These are phyloP conservation scores for Paramicrosporidium saccamoebae DNA, from an alignment of 371 early-diverging fungal species.

Conservation along the genomic window DNA sequence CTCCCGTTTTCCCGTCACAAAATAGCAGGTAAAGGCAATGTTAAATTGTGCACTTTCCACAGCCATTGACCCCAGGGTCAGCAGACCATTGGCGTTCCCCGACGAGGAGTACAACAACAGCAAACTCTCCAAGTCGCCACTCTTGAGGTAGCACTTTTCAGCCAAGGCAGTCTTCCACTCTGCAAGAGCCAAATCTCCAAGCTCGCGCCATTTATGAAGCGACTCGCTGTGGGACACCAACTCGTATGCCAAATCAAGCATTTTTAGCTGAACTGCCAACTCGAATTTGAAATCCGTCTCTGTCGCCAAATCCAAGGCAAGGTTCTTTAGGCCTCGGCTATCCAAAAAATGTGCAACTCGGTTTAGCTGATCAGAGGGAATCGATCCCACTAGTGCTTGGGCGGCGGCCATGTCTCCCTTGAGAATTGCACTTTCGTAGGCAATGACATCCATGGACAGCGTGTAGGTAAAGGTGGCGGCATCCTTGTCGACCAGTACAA, in stretches of 20 bases:
- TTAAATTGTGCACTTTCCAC: slow-evolving; percentile 42
- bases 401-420: slow-evolving; percentile 62
- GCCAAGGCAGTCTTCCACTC: slow-evolving; percentile 62
- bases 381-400: slow-evolving; percentile 26
- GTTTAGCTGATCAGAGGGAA: slow-evolving; percentile 54
- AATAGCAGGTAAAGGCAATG: slow-evolving; percentile 50
- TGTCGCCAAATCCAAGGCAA: slow-evolving; percentile 62
- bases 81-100: slow-evolving; percentile 37
- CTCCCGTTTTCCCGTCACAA: slow-evolving; percentile 27
- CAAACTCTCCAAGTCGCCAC: slow-evolving; percentile 56
- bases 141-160: slow-evolving; percentile 49
- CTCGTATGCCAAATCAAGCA: slow-evolving; percentile 39
- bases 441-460: slow-evolving; percentile 64
- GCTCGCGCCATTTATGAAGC: slow-evolving; percentile 57
- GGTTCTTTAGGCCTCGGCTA: slow-evolving; percentile 49
- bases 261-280: slow-evolving; percentile 45
- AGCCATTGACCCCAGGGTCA: slow-evolving; percentile 34
- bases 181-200: slow-evolving; percentile 60
- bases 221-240: slow-evolving; percentile 46
- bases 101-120: slow-evolving; percentile 56
- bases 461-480: slow-evolving; percentile 50
- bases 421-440: slow-evolving; percentile 79
- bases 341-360: slow-evolving; percentile 79
- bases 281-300: slow-evolving; percentile 84
- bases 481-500: slow-evolving; percentile 79